Conservation (phyloP, 169 alveolate species). For the Plasmodium gonderi region DNA sequence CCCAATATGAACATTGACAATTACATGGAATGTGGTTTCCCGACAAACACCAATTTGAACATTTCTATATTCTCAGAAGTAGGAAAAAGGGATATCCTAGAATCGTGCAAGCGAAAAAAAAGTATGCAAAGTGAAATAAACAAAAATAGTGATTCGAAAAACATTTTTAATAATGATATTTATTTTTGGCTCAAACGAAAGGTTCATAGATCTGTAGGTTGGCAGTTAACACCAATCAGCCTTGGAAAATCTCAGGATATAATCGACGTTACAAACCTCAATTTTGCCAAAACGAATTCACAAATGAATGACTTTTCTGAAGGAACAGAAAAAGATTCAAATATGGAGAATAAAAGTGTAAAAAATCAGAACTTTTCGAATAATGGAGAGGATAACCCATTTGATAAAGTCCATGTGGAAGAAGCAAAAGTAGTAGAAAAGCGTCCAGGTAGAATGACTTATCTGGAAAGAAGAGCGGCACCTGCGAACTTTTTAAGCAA, state of each 20-base stretch:
- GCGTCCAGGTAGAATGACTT: not conserved
- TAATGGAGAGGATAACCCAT: too few relatives aligned
- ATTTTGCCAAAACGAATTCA: not conserved
- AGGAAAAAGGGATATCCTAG: conserved; percentile 65
- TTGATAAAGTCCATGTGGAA: too few relatives aligned
- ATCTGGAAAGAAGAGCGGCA: not conserved
- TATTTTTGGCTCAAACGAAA: conserved; percentile 69
- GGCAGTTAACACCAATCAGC: not conserved
- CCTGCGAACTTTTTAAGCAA: not conserved
- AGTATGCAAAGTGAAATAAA: conserved; percentile 69
- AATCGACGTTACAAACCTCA: conserved; percentile 55
- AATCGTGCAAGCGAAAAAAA: conserved; percentile 34
- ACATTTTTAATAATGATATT: conserved; percentile 51
- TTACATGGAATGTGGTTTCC: not conserved
- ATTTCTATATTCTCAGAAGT: conserved; percentile 57
- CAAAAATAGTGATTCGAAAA: conserved; percentile 45
- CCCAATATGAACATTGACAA: not conserved
- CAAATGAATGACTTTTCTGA: not conserved
- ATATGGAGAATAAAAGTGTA: not conserved
- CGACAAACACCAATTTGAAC: conserved; percentile 9
- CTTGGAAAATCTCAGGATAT: not conserved
- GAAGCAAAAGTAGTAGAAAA: not conserved
- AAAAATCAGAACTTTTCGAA: too few relatives aligned
- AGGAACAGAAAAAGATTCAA: not conserved
- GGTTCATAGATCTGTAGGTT: conserved; percentile 62